Evolutionary conservation across 352 stramenopile genomes (phyloP).

Genomic region (Phytophthora citrophthora): DNA sequence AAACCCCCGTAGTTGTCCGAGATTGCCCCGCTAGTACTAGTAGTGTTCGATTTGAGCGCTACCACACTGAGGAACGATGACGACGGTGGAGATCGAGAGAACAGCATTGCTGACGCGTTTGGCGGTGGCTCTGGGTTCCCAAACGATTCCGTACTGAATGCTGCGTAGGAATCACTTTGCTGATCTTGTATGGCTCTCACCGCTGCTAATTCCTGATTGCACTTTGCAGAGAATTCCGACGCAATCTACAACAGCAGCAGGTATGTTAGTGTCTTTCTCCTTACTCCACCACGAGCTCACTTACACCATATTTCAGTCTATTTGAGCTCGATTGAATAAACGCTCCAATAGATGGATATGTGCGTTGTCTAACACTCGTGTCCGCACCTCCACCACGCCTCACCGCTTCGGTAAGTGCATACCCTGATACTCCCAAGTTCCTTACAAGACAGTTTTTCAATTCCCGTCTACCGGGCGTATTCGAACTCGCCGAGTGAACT

Average conservation of each 20-base stretch:
- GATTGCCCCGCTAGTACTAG: constrained; percentile 3
- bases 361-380: constrained; percentile 33
- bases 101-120: constrained; percentile 45
- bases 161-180: constrained; percentile 65
- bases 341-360: constrained; percentile 65
- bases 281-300: neutral
- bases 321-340: constrained; percentile 68
- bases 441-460: constrained; percentile 79
- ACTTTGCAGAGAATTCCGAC: constrained; percentile 56
- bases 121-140: constrained; percentile 19
- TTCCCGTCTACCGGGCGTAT: constrained; percentile 49
- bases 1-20: constrained; percentile 59
- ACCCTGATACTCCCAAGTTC: constrained; percentile 56
- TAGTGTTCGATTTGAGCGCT: neutral
- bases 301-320: constrained; percentile 71
- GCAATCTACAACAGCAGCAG: constrained; percentile 39
- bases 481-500: constrained; percentile 44
- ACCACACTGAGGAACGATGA: constrained; percentile 10
- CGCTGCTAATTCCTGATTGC: constrained; percentile 58
- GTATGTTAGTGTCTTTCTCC: neutral
- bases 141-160: constrained; percentile 71
- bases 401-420: constrained; percentile 56
- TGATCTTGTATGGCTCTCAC: constrained; percentile 53
- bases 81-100: constrained; percentile 45
- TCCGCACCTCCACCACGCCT: constrained; percentile 14